Percentiles rank a stretch among this genome's conserved stretches.
phyloP scores from a whole-genome alignment of 768 basidiomycete genomes.

The Amanita muscaria region DNA sequence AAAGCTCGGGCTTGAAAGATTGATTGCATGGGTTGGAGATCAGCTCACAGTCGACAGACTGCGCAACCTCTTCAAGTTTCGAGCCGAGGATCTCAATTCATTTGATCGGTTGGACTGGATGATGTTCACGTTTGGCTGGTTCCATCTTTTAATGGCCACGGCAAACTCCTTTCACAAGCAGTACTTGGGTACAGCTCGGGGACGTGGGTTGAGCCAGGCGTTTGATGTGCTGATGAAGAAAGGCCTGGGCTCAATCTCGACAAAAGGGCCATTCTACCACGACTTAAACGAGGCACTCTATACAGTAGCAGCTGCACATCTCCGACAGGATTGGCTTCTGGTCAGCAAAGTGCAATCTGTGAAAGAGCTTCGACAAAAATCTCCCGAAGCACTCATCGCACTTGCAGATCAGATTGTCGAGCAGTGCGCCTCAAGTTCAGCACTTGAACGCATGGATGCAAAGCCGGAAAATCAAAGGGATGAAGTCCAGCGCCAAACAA shows the following conservation, averaged over 20 bases:
- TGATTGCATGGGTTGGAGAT: slow-evolving; percentile 28
- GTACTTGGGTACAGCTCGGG: slow-evolving; percentile 25
- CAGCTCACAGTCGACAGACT: slow-evolving; percentile 30
- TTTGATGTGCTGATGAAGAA: slow-evolving; percentile 24
- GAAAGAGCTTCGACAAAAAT: too few relatives aligned
- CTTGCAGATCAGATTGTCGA: too few relatives aligned
- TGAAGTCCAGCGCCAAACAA: too few relatives aligned
- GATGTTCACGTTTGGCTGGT: slow-evolving; percentile 28
- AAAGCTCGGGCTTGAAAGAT: slow-evolving; percentile 13
- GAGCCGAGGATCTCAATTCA: slow-evolving; percentile 28
- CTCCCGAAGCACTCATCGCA: too few relatives aligned
- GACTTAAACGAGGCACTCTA: slow-evolving; percentile 26
- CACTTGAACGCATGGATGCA: too few relatives aligned
- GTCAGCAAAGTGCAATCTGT: too few relatives aligned
- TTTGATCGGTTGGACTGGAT: slow-evolving; percentile 30
- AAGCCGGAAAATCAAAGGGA: too few relatives aligned
- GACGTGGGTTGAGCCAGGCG: slow-evolving; percentile 19
- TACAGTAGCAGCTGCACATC: slow-evolving; percentile 28
- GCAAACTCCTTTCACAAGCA: slow-evolving; percentile 33
- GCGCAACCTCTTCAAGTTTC: slow-evolving; percentile 26
- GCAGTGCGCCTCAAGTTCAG: too few relatives aligned
- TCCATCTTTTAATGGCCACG: slow-evolving; percentile 32
- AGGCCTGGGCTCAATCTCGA: slow-evolving; percentile 16
- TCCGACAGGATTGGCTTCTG: slow-evolving; percentile 26
- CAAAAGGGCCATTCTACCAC: slow-evolving; percentile 26